A percentile compares a stretch with the other conserved stretches of the same genome.
Conservation (phyloP, 805 yeast genomes). For the Scheffersomyces spartinae region DNA sequence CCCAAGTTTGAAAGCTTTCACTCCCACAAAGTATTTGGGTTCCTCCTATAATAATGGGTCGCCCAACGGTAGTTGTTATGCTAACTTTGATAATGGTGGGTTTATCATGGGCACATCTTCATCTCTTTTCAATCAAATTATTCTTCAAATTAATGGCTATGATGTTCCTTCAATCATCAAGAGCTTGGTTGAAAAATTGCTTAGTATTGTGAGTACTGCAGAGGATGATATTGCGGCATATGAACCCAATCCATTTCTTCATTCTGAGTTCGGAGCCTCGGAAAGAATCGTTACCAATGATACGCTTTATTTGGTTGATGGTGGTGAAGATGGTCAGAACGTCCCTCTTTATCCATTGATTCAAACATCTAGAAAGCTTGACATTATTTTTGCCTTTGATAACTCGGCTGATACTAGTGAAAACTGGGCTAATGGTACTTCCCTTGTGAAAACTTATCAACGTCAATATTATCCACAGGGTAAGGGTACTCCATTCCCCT, state of each 20-base stretch:
- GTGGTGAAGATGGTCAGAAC: slow-evolving; percentile 31
- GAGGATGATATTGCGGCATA: slow-evolving; percentile 63
- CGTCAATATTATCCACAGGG: slow-evolving; percentile 19
- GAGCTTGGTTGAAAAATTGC: slow-evolving; percentile 33
- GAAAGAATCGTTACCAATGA: slow-evolving; percentile 7
- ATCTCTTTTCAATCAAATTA: slow-evolving; percentile 14
- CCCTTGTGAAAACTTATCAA: slow-evolving; percentile 19
- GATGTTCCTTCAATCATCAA: slow-evolving; percentile 11
- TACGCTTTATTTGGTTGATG: slow-evolving; percentile 24
- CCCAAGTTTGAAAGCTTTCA: slow-evolving; percentile 10
- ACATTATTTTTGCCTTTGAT: slow-evolving; percentile 26
- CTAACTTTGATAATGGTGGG: slow-evolving; percentile 16
- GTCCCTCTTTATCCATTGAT: slow-evolving; percentile 27
- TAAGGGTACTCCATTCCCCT: slow-evolving; percentile 14
- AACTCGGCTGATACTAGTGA: slow-evolving; percentile 22
- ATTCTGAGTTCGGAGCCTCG: slow-evolving; percentile 4
- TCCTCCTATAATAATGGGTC: slow-evolving; percentile 7
- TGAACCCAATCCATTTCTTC: slow-evolving; percentile 51
- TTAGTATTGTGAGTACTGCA: slow-evolving; percentile 34
- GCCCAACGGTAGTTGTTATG: slow-evolving; percentile 11
- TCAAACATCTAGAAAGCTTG: slow-evolving; percentile 20
- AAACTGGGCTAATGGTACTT: slow-evolving; percentile 28
- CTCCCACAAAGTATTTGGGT: slow-evolving; percentile 10
- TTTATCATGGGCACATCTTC: slow-evolving; percentile 19
- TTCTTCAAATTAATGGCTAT: slow-evolving; percentile 38